phyloP scores from a whole-genome alignment of 176 grass and related monocot species.

The Oryza longistaminata region DNA sequence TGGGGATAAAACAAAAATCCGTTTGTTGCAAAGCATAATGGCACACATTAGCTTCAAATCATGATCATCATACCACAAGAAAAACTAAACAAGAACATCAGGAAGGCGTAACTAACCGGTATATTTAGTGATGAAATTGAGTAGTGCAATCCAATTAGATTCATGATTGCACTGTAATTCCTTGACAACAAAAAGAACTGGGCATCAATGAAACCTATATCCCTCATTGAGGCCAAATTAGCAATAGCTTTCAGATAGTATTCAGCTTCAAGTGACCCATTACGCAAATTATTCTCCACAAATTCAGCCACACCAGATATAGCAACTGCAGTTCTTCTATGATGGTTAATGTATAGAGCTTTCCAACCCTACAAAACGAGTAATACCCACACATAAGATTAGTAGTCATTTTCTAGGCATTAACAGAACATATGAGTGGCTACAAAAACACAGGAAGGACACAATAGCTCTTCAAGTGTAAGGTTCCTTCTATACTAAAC shows the following conservation, averaged over 20 bases:
- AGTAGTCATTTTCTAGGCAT: not conserved
- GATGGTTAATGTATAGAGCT: slow-evolving; percentile 55
- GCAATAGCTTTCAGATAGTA: slow-evolving; percentile 63
- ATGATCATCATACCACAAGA: not conserved
- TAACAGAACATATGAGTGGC: not conserved
- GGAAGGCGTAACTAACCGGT: slow-evolving; percentile 50
- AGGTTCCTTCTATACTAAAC: not conserved
- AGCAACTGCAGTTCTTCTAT: slow-evolving; percentile 49
- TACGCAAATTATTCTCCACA: slow-evolving; percentile 44
- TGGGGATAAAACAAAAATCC: not conserved
- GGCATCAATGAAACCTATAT: slow-evolving; percentile 58
- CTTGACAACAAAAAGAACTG: slow-evolving; percentile 68
- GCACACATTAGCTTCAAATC: not conserved
- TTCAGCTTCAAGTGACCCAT: slow-evolving; percentile 64
- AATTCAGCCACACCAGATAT: slow-evolving; percentile 50
- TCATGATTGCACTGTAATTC: slow-evolving; percentile 54
- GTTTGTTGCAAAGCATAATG: not conserved
- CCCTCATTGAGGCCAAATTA: slow-evolving; percentile 43
- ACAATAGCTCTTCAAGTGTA: not conserved
- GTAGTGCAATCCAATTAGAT: slow-evolving; percentile 70
- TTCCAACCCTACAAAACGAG: slow-evolving; percentile 55
- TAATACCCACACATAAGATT: slow-evolving; percentile 23
- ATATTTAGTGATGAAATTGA: slow-evolving; percentile 51
- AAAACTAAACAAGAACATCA: not conserved
- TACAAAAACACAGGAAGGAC: not conserved